These are phyloP conservation scores for Xylariomycetidae sp. DNA, from an alignment of 2,329 filamentous ascomycete species.

Conservation along the genomic window DNA sequence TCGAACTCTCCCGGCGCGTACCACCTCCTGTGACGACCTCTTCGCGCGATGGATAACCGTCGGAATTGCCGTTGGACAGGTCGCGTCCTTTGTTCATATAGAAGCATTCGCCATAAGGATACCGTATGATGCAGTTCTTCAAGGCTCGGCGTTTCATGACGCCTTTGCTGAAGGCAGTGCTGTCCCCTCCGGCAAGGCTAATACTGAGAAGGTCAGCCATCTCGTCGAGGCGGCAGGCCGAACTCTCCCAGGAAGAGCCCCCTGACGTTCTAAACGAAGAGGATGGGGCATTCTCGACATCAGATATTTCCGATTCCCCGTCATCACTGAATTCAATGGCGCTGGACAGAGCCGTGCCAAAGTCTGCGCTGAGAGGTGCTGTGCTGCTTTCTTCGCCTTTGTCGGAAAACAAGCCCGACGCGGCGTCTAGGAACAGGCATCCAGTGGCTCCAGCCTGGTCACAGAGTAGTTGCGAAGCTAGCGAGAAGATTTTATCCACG, in stretches of 20 bases:
- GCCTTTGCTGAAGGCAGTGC: conserved; percentile 2
- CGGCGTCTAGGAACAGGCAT: conserved; percentile 13
- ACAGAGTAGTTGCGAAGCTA: conserved; percentile 16
- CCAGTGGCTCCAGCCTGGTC: conserved; percentile 14
- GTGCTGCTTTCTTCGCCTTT: conserved; percentile 1
- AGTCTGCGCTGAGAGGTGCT: conserved; percentile 5
- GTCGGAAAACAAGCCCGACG: conserved; percentile 10
- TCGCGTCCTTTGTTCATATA: conserved; percentile 14
- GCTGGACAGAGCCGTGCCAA: conserved; percentile 2
- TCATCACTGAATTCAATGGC: conserved; percentile 12
- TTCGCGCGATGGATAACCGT: conserved; percentile 3
- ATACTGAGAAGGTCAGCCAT: conserved; percentile 11
- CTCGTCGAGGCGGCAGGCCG: conserved; percentile 8
- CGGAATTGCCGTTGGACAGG: conserved; percentile 8
- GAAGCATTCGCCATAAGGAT: conserved; percentile 19
- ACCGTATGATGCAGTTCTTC: conserved; percentile 14
- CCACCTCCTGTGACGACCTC: conserved; percentile 10
- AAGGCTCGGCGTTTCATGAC: conserved; percentile 12
- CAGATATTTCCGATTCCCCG: conserved; percentile 1
- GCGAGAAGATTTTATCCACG: conserved; percentile 13
- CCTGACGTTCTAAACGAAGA: neutral
- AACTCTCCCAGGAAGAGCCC: conserved; percentile 1
- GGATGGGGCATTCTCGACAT: neutral
- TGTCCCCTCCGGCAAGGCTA: conserved; percentile 2
- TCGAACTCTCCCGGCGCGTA: conserved; percentile 2